These are phyloP conservation scores for Yamadazyma kanchanaburiensis DNA, from an alignment of 1,139 yeast species.

Conservation along the genomic window DNA sequence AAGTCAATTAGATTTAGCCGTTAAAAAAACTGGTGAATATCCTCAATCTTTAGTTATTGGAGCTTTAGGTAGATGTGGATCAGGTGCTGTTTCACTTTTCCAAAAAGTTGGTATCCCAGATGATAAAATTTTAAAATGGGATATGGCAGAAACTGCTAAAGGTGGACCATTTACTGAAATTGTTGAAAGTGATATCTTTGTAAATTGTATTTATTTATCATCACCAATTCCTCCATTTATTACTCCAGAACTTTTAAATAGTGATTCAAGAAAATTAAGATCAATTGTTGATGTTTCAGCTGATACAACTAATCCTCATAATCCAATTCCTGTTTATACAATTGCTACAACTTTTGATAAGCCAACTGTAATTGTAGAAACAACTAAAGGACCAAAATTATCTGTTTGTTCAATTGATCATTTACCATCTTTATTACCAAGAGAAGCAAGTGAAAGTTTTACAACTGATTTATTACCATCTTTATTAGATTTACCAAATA, in stretches of 20 bases:
- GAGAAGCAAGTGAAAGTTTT: conserved; percentile 94
- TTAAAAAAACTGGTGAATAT: conserved; percentile 53
- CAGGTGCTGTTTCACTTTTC: conserved; percentile 91
- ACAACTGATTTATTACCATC: conserved; percentile 85
- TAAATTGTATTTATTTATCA: conserved; percentile 93
- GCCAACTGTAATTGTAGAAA: conserved; percentile 83
- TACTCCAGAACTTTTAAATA: conserved; percentile 64
- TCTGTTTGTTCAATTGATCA: conserved; percentile 97
- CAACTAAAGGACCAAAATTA: conserved; percentile 76
- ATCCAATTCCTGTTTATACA: conserved; percentile 91
- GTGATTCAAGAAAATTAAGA: conserved; percentile 66
- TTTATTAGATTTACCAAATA: conserved; percentile 74
- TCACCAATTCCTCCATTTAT: conserved; percentile 92
- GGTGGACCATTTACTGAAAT: conserved; percentile 98
- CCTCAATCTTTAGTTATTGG: conserved; percentile 91
- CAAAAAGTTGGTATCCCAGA: conserved; percentile 87
- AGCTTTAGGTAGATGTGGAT: conserved; percentile 97
- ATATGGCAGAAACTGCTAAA: conserved; percentile 90
- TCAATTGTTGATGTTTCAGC: conserved; percentile 97
- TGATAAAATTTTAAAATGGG: conserved; percentile 85
- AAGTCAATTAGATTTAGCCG: conserved; percentile 56
- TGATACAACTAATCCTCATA: conserved; percentile 97
- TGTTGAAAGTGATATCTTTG: conserved; percentile 79
- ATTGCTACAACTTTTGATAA: conserved; percentile 86
- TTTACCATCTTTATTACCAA: conserved; percentile 89